A percentile compares a stretch with the other conserved stretches of the same genome.
These are phyloP conservation scores for Nicotiana rustica DNA, from an alignment of 305 asterid species.

Conservation along the genomic window DNA sequence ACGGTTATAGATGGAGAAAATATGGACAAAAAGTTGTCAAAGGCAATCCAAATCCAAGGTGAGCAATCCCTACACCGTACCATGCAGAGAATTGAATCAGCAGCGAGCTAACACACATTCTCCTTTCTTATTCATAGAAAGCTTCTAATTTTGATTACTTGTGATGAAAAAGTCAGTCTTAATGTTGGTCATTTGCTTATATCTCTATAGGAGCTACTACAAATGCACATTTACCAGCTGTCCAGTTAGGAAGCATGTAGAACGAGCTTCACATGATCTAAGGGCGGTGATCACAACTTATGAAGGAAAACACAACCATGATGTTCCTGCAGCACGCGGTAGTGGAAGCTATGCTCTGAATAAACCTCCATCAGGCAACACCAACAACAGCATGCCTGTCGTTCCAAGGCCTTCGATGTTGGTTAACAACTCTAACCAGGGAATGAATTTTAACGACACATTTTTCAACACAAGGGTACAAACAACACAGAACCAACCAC, in stretches of 20 bases:
- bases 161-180: neutral
- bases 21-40: constrained; percentile 96
- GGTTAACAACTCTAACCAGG: constrained; percentile 46
- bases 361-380: constrained; percentile 50
- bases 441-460: constrained; percentile 45
- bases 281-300: constrained; percentile 92
- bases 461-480: constrained; percentile 37
- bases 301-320: constrained; percentile 97
- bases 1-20: constrained; percentile 95
- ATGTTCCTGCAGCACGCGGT: constrained; percentile 97
- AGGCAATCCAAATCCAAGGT: constrained; percentile 96
- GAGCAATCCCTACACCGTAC: constrained; percentile 31
- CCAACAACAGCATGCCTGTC: constrained; percentile 42
- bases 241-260: constrained; percentile 89
- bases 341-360: constrained; percentile 56
- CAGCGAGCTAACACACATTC: neutral
- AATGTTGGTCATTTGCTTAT: neutral
- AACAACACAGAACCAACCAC: constrained; percentile 55
- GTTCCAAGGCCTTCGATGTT: constrained; percentile 59
- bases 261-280: constrained; percentile 87
- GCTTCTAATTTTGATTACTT: neutral
- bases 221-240: constrained; percentile 85
- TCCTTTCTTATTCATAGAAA: neutral
- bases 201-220: constrained; percentile 83
- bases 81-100: neutral